phyloP scores from a whole-genome alignment of 1,139 yeast species.

The Zygosaccharomyces pseudobailii region DNA sequence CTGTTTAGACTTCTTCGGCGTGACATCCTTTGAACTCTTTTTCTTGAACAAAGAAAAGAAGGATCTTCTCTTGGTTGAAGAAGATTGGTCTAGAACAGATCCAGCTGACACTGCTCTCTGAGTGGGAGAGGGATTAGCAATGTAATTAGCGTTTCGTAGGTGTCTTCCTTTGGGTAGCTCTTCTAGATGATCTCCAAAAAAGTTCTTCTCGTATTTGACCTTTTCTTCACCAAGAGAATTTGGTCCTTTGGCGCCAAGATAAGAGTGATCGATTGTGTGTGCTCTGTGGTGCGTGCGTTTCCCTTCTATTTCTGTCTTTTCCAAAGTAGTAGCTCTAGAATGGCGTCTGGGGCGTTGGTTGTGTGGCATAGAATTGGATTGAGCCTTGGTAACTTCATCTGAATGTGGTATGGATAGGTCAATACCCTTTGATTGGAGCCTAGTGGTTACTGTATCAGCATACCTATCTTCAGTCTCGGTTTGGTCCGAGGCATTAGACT shows the following conservation, averaged over 20 bases:
- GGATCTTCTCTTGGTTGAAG: constrained; percentile 30
- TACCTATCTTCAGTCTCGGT: background rate
- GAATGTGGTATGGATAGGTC: background rate
- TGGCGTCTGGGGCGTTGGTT: background rate
- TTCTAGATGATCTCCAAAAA: background rate
- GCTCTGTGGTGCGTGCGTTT: background rate
- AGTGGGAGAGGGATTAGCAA: constrained; percentile 4
- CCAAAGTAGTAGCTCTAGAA: constrained; percentile 1
- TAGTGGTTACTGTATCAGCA: background rate
- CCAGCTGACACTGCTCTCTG: constrained; percentile 13
- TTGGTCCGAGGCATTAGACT: background rate
- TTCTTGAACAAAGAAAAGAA: constrained; percentile 36
- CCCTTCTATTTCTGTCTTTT: background rate
- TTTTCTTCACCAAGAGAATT: background rate
- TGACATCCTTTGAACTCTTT: constrained; percentile 23
- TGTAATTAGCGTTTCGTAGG: constrained; percentile 3
- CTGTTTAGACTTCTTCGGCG: constrained; percentile 11
- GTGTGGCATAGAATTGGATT: background rate
- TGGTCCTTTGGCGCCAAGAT: background rate
- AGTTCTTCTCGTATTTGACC: background rate
- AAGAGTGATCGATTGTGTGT: background rate
- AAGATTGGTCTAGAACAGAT: constrained; percentile 7
- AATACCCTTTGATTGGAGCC: background rate
- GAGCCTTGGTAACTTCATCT: background rate
- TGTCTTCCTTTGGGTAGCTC: constrained; percentile 9